Evolutionary conservation across 2,329 filamentous ascomycete genomes (phyloP).

Genomic region (Epichloe sp.): DNA sequence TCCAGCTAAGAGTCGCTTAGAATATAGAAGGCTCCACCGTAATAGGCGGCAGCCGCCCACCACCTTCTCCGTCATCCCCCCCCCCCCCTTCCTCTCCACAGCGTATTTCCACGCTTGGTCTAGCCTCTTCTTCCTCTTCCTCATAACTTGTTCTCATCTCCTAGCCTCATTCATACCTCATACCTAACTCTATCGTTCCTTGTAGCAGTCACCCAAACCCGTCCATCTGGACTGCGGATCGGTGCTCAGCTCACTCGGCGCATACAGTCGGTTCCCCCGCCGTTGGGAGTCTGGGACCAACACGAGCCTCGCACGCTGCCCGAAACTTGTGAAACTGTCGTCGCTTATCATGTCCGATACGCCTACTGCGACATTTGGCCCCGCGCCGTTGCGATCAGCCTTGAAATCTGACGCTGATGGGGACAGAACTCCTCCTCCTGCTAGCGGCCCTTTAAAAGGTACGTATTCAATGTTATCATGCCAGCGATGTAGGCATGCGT

Average conservation of each 20-base stretch:
- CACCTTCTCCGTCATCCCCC: too few relatives aligned
- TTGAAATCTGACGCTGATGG: constrained; percentile 31
- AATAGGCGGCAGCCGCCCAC: too few relatives aligned
- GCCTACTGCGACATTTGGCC: constrained; percentile 11
- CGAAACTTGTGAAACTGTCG: background rate
- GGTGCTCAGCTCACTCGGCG: background rate
- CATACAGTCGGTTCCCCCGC: background rate
- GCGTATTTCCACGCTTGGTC: too few relatives aligned
- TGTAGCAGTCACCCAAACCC: too few relatives aligned
- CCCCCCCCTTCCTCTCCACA: too few relatives aligned
- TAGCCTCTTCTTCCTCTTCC: too few relatives aligned
- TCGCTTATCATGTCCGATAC: constrained; percentile 15
- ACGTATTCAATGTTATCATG: background rate
- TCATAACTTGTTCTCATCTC: too few relatives aligned
- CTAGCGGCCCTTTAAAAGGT: constrained; percentile 31
- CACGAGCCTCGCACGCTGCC: background rate
- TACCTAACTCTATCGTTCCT: too few relatives aligned
- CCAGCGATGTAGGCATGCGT: background rate
- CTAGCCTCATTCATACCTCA: too few relatives aligned
- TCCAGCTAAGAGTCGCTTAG: too few relatives aligned
- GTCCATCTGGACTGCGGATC: too few relatives aligned
- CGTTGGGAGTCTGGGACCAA: background rate
- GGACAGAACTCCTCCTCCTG: constrained; percentile 21
- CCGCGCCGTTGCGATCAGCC: constrained; percentile 26
- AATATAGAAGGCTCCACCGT: too few relatives aligned